Evolutionary conservation across 2,329 filamentous ascomycete genomes (phyloP).

Genomic region (Annulohypoxylon truncatum): DNA sequence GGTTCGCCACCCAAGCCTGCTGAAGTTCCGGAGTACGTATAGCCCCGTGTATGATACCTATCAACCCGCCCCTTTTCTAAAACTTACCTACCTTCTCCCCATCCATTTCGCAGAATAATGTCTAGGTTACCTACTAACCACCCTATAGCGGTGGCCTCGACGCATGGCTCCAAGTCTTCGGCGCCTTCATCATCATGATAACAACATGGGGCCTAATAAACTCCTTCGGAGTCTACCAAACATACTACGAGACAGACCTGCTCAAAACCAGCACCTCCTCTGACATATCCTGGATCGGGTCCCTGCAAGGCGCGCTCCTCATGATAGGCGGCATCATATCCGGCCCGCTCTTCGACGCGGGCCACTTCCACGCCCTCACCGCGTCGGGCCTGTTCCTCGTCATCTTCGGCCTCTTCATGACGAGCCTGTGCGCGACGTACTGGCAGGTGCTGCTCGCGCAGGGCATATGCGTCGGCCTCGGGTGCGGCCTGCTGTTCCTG

Average conservation of each 20-base stretch:
- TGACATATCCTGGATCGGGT: conserved; percentile 50
- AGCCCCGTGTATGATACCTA: background rate
- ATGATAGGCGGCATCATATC: conserved; percentile 49
- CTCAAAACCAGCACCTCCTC: conserved; percentile 37
- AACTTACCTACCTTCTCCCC: no score
- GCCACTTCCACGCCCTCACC: conserved; percentile 47
- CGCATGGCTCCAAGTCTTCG: conserved; percentile 57
- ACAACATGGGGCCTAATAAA: conserved; percentile 54
- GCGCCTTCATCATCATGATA: conserved; percentile 52
- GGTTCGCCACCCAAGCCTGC: background rate
- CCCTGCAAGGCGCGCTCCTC: conserved; percentile 50
- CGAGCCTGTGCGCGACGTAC: conserved; percentile 52
- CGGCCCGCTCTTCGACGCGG: conserved; percentile 51
- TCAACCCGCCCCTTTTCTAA: background rate
- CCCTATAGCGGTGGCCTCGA: conserved; percentile 48
- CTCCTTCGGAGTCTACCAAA: conserved; percentile 49
- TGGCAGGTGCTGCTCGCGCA: conserved; percentile 50
- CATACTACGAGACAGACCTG: conserved; percentile 43
- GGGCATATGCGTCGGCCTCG: conserved; percentile 42
- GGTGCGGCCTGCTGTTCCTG: conserved; percentile 42
- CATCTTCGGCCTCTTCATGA: conserved; percentile 53
- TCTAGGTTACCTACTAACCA: background rate
- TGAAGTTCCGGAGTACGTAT: conserved; percentile 33
- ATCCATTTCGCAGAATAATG: background rate
- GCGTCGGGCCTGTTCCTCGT: conserved; percentile 42